Conservation (phyloP, 805 yeast genomes). For the Saturnispora hagleri region DNA sequence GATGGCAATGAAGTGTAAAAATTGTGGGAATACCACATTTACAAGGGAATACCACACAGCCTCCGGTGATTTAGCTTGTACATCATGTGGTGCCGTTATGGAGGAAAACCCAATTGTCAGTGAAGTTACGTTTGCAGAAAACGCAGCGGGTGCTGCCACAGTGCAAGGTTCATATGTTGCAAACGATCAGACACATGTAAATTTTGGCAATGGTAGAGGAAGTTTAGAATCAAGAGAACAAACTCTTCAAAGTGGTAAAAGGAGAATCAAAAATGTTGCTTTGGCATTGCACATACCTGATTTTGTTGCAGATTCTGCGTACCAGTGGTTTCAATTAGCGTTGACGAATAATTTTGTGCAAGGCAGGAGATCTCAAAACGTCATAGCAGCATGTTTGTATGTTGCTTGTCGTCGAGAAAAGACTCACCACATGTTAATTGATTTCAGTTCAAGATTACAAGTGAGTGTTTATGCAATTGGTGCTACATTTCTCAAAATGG, state of each 20-base stretch:
- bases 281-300: conserved; percentile 73
- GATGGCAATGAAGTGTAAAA: conserved; percentile 22
- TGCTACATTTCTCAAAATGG: conserved; percentile 89
- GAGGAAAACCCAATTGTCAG: conserved; percentile 93
- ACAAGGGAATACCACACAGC: conserved; percentile 45
- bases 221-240: conserved; percentile 84
- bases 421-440: conserved; percentile 93
- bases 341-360: conserved; percentile 84
- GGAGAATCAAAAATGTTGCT: conserved; percentile 73
- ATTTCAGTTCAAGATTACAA: conserved; percentile 82
- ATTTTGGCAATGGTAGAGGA: conserved; percentile 59
- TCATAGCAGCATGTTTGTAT: conserved; percentile 88
- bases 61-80: conserved; percentile 73
- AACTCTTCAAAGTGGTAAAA: conserved; percentile 75
- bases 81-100: conserved; percentile 73
- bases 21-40: conserved; percentile 47
- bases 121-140: conserved; percentile 90
- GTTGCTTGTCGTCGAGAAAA: conserved; percentile 87
- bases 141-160: conserved; percentile 87
- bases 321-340: conserved; percentile 84
- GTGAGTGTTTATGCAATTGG: conserved; percentile 92
- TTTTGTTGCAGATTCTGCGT: conserved; percentile 75
- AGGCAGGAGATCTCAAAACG: conserved; percentile 94
- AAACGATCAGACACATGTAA: conserved; percentile 73
- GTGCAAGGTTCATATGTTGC: conserved; percentile 93